Evolutionary conservation across 306 rosid species (phyloP).

Genomic region (Arachis stenosperma): DNA sequence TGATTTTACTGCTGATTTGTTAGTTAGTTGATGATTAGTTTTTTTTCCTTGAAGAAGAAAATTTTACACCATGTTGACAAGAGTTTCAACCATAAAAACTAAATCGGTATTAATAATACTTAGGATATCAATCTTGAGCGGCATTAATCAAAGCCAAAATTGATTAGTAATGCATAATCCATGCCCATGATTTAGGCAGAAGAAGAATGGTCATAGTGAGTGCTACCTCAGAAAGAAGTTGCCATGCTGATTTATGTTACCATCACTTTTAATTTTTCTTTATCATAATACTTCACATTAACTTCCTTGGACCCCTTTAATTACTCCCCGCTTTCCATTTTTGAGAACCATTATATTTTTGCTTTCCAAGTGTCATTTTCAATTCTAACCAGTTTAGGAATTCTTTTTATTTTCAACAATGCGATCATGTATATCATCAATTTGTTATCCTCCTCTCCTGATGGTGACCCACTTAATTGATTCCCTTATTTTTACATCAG

Average conservation of each 20-base stretch:
- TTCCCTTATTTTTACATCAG: not conserved
- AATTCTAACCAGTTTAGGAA: not conserved
- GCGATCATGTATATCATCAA: not conserved
- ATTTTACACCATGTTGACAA: constrained; percentile 71
- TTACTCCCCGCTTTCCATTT: not conserved
- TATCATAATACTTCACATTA: constrained; percentile 22
- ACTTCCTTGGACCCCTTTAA: not conserved
- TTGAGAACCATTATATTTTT: constrained; percentile 20
- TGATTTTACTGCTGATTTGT: too few relatives aligned
- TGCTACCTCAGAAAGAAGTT: constrained; percentile 7
- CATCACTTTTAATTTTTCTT: not conserved
- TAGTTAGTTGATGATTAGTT: too few relatives aligned
- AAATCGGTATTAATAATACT: constrained; percentile 22
- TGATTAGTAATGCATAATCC: not conserved
- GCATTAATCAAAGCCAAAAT: not conserved
- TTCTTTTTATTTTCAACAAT: not conserved
- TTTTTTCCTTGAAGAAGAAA: constrained; percentile 52
- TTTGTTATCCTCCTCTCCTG: not conserved
- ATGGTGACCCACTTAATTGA: not conserved
- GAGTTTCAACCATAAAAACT: constrained; percentile 19
- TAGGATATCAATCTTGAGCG: constrained; percentile 13
- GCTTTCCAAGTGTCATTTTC: constrained; percentile 2
- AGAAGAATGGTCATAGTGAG: constrained; percentile 19
- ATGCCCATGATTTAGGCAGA: not conserved
- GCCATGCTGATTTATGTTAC: constrained; percentile 10